Evolutionary conservation across 2,329 filamentous ascomycete genomes (phyloP), one percentile per base, ranked within the genome.

Genomic region (Colletotrichum cereale): DNA sequence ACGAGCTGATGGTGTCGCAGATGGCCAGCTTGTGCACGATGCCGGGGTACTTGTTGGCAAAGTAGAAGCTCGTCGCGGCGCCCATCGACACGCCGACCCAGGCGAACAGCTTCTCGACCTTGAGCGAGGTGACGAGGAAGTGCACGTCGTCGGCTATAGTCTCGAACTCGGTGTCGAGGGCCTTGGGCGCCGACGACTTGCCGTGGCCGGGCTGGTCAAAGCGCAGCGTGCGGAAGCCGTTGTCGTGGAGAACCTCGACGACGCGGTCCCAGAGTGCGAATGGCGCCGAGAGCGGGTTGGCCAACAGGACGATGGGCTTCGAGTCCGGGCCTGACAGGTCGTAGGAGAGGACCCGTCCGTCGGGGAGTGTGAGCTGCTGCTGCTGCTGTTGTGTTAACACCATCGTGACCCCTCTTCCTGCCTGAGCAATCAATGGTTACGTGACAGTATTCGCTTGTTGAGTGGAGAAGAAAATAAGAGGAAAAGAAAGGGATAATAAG

Each of bases 41-140:
- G 42, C 78, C 79, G 5, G 83, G 83, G 68, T 83, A 81, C 65
- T 76, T 78, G 5, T 78, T 77, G 1, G 78, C 78, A 72, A 85
- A 85, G 67, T 79, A 79, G 60, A 85, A 74, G 26, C 81, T 81
- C 1, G 78, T 81, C 0, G 82, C 78, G 10, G 81, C 84, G 29
- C 84, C 84, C 82, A 86, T 84, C 14, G 83, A 85, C 1, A 85
- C 82, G 2, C 84, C 84, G 10, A 86, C 76, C 84, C 83, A 86
- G 3, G 80, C 79, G 65, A 82, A 76, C 7, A 84, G 67, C 26
- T 73, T 77, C 6, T 71, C 56, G 40, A 84, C 77, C 8, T 73
- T 73, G 4, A 84, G 77, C 21, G 78, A 71, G 1, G 72, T 56
- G 1, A 85, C 74, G 5, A 85, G 78, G n/a, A 76, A 68, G 50